phyloP scores from a whole-genome alignment of 441 rosid species.

The Dalechampia spathulata region DNA sequence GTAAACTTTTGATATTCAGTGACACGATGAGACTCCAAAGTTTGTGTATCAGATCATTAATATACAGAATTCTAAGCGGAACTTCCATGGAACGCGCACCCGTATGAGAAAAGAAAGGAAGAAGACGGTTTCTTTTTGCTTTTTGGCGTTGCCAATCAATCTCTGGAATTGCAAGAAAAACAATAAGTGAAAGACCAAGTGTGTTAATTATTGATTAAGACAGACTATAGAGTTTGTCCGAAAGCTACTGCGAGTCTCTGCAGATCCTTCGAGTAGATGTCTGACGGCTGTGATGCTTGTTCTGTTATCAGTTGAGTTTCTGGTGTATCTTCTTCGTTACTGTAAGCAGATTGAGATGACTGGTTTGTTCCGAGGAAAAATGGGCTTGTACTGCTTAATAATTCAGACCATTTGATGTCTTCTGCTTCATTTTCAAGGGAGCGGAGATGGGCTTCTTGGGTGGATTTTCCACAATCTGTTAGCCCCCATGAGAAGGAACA shows the following conservation, averaged over 20 bases:
- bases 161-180: not conserved
- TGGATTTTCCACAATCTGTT: no score
- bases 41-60: no score
- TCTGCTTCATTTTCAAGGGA: conserved; percentile 27
- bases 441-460: no score
- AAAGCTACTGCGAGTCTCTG: conserved; percentile 55
- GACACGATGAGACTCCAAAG: no score
- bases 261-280: conserved; percentile 37
- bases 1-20: no score
- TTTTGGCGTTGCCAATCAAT: no score
- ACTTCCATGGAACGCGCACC: no score
- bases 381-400: conserved; percentile 36
- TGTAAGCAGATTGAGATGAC: conserved; percentile 35
- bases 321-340: conserved; percentile 29
- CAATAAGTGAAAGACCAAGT: conserved; percentile 19
- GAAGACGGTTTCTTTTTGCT: no score
- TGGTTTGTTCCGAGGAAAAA: conserved; percentile 36
- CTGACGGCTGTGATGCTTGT: conserved; percentile 24
- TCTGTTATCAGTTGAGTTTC: conserved; percentile 34
- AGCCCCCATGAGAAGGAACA: no score
- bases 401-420: conserved; percentile 63
- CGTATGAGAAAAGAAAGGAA: no score
- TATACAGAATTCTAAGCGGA: no score
- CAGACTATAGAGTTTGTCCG: conserved; percentile 42
- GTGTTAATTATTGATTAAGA: conserved; percentile 19